A percentile compares a stretch with the other conserved stretches of the same genome.
Evolutionary conservation across 495 filamentous ascomycete species (phyloP).

Genomic region (Annulohypoxylon maeteangense): DNA sequence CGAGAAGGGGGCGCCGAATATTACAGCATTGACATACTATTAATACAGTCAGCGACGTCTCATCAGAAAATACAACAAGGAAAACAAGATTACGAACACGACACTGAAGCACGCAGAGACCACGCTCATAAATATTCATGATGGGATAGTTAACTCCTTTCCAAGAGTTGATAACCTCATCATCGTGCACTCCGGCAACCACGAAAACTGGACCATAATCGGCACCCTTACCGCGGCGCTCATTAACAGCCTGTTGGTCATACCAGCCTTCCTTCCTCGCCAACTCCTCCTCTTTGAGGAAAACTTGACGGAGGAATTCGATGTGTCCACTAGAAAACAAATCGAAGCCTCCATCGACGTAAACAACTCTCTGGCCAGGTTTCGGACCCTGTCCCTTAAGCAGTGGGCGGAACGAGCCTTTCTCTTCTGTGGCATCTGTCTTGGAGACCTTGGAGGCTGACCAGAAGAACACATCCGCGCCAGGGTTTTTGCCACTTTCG

Average conservation of each 20-base stretch:
- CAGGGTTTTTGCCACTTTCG: conserved; percentile 74
- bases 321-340: conserved; percentile 97
- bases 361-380: conserved; percentile 85
- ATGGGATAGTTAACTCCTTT: conserved; percentile 99
- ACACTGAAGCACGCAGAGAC: conserved; percentile 94
- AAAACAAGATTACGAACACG: conserved; percentile 64
- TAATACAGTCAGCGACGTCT: conserved; percentile 15
- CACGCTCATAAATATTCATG: conserved; percentile 98
- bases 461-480: conserved; percentile 85
- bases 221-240: conserved; percentile 69
- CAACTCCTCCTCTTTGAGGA: conserved; percentile 72
- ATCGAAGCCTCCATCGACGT: conserved; percentile 97
- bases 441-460: conserved; percentile 64
- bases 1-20: conserved; percentile 89
- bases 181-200: conserved; percentile 91
- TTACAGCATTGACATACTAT: conserved; percentile 85
- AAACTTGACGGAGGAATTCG: conserved; percentile 84
- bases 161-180: conserved; percentile 92
- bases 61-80: background rate
- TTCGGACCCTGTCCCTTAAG: conserved; percentile 73
- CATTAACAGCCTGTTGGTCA: conserved; percentile 66
- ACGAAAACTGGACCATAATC: conserved; percentile 87
- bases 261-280: conserved; percentile 78
- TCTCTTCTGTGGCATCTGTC: conserved; percentile 57
- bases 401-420: conserved; percentile 69